phyloP scores from a whole-genome alignment of 805 yeast genomes.

The Candida maris region DNA sequence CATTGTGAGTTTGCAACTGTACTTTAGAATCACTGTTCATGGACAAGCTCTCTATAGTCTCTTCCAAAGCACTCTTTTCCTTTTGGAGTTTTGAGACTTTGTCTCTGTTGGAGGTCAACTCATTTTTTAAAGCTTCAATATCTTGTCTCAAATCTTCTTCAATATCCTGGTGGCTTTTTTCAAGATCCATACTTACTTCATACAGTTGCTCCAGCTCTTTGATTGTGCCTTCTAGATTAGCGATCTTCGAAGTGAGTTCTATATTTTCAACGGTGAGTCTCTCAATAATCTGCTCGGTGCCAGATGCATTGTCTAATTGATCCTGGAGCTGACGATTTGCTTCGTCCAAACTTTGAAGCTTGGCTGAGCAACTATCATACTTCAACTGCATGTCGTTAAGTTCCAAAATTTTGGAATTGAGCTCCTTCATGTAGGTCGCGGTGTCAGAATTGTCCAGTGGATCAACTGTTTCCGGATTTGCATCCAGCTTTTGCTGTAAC shows the following conservation, averaged over 20 bases:
- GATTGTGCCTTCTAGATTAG: slow-evolving; percentile 34
- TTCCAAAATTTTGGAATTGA: slow-evolving; percentile 11
- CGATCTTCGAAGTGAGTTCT: slow-evolving; percentile 33
- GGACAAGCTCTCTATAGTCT: slow-evolving; percentile 1
- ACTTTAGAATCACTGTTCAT: too few relatives aligned
- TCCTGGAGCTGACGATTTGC: slow-evolving; percentile 25
- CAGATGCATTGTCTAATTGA: slow-evolving; percentile 27
- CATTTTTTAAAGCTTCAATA: slow-evolving; percentile 27
- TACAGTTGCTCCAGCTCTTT: slow-evolving; percentile 48
- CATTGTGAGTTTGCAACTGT: neutral
- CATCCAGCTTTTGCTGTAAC: neutral
- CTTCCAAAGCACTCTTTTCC: slow-evolving; percentile 35
- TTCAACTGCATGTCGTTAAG: slow-evolving; percentile 15
- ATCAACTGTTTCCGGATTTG: neutral
- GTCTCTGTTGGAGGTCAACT: slow-evolving; percentile 11
- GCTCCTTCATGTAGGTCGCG: slow-evolving; percentile 20
- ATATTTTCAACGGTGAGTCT: slow-evolving; percentile 35
- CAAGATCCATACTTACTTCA: slow-evolving; percentile 48
- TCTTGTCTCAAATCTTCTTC: slow-evolving; percentile 43
- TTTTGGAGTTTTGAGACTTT: slow-evolving; percentile 22
- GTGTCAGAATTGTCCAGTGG: slow-evolving; percentile 5
- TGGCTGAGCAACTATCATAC: slow-evolving; percentile 1
- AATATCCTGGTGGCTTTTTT: slow-evolving; percentile 39
- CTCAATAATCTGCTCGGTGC: slow-evolving; percentile 32
- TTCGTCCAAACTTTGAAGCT: slow-evolving; percentile 6